Evolutionary conservation across 768 basidiomycete genomes (phyloP), one percentile per base, ranked within the genome.

Genomic region (Russula dissimulans): DNA sequence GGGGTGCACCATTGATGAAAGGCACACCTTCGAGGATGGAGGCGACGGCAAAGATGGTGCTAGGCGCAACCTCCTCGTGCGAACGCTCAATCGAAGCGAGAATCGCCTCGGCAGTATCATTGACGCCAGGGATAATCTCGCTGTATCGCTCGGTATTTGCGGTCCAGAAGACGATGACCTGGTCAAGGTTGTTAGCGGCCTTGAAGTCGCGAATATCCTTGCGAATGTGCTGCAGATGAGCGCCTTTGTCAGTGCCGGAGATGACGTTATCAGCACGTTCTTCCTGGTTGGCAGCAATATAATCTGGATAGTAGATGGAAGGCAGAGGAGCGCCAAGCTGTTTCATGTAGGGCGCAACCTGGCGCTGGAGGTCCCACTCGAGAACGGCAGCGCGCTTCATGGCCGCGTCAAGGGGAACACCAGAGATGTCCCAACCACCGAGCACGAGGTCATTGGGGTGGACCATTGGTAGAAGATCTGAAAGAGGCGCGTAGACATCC

Each of bases 111-210:
- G 92, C 87, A 14, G 93, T 95, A 71, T 99, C 95, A 73, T 98
- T 98, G 60, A 97, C 83, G 45, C 95, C 97, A 12, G 89, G 80
- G 71, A 97, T 86, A 73, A 99, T 85, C 64, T 93, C 92, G 67
- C 89, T 86, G 82, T 94, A 99, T 60, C 95, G 89, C 79, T 98
- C 97, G 17, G 95, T 99, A 77, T 99, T 97, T 67, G 91, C 94
- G 15, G 95, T 98, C 95, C 95, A 98, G 79, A 98, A 95, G 63
- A 98, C 87, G 68, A 99, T 74, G 62, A 91, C 83, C 59, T 88
- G 88, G 72, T 95, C 95, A 49, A 98, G 84, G 18, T 74, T 78
- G 71, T 98, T 83, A 62, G 84, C 76, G 55, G 76, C 69, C 78
- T 97, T 98, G 83, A 98, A 98, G 57, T 83, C 81, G 68, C 92